Conservation (phyloP, 805 yeast genomes). For the Yarrowia sp. region DNA sequence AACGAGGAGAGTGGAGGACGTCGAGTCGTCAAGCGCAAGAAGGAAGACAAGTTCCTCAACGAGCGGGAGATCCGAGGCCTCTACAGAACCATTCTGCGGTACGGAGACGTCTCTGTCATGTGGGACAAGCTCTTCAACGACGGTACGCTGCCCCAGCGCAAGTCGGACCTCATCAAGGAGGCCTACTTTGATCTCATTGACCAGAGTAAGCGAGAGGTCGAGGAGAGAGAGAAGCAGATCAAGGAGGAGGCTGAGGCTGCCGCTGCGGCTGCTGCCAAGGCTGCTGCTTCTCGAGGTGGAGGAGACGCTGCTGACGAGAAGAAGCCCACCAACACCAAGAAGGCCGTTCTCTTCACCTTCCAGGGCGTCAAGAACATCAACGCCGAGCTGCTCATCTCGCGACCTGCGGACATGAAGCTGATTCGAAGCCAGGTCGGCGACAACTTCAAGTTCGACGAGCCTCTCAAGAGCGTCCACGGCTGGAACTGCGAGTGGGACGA, state of each 20-base stretch:
- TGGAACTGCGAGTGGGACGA: constrained; percentile 89
- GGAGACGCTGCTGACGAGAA: constrained; percentile 44
- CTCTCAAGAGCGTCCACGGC: constrained; percentile 78
- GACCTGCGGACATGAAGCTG: constrained; percentile 81
- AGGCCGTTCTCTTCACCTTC: constrained; percentile 85
- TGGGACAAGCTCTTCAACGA: constrained; percentile 89
- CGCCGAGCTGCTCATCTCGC: constrained; percentile 78
- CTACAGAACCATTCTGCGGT: constrained; percentile 74
- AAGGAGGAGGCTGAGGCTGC: constrained; percentile 36
- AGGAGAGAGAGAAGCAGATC: constrained; percentile 47
- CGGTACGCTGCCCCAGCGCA: constrained; percentile 81
- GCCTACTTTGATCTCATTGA: constrained; percentile 71
- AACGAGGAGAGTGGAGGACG: constrained; percentile 46
- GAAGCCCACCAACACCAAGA: constrained; percentile 74
- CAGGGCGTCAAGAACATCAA: constrained; percentile 84
- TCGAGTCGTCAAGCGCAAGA: constrained; percentile 37
- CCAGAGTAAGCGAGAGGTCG: constrained; percentile 58
- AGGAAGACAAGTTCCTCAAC: constrained; percentile 50
- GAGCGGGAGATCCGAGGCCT: constrained; percentile 86
- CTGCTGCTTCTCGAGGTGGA: constrained; percentile 37
- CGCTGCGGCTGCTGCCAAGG: constrained; percentile 38
- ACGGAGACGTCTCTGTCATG: constrained; percentile 69
- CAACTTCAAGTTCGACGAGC: constrained; percentile 54
- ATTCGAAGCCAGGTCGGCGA: constrained; percentile 55
- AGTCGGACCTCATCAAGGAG: constrained; percentile 71